Percentiles rank a stretch among this genome's conserved stretches.
Evolutionary conservation across 192 early-diverging fungal genomes (phyloP).

Genomic region (Chytriomyces confervae): DNA sequence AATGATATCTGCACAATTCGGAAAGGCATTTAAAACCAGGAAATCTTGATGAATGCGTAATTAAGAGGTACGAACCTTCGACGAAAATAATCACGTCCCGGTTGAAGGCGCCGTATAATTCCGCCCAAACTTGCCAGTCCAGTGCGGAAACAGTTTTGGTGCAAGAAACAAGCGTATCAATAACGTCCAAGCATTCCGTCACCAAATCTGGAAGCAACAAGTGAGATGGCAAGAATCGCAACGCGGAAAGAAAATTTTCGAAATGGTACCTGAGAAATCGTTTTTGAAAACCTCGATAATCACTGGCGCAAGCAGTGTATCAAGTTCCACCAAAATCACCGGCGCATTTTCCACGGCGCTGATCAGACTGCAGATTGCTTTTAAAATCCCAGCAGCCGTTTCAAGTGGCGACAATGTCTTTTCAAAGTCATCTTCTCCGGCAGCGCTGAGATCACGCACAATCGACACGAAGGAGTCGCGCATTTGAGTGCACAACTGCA

Average conservation of each 20-base stretch:
- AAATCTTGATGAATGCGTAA: too few species aligned
- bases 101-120: slow-evolving; percentile 79
- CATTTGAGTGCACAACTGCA: slow-evolving; percentile 85
- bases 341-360: slow-evolving; percentile 79
- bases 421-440: slow-evolving; percentile 53
- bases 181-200: slow-evolving; percentile 81
- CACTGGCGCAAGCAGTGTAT: slow-evolving; percentile 78
- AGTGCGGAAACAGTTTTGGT: slow-evolving; percentile 78
- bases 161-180: slow-evolving; percentile 75
- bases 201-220: slow-evolving; percentile 90
- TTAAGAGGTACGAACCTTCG: slow-evolving; percentile 46
- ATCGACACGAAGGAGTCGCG: slow-evolving; percentile 87
- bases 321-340: slow-evolving; percentile 79
- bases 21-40: too few species aligned
- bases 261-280: slow-evolving; percentile 58
- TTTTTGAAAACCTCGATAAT: slow-evolving; percentile 81
- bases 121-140: slow-evolving; percentile 69
- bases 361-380: slow-evolving; percentile 88
- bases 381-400: slow-evolving; percentile 57
- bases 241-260: background rate
- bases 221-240: slow-evolving; percentile 13
- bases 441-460: slow-evolving; percentile 70
- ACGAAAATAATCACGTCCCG: slow-evolving; percentile 52
- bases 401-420: slow-evolving; percentile 26
- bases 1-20: slow-evolving; percentile 68